These are phyloP conservation scores for Deuterostichococcus epilithicus DNA, from an alignment of 139 green algal genomes.

Conservation along the genomic window DNA sequence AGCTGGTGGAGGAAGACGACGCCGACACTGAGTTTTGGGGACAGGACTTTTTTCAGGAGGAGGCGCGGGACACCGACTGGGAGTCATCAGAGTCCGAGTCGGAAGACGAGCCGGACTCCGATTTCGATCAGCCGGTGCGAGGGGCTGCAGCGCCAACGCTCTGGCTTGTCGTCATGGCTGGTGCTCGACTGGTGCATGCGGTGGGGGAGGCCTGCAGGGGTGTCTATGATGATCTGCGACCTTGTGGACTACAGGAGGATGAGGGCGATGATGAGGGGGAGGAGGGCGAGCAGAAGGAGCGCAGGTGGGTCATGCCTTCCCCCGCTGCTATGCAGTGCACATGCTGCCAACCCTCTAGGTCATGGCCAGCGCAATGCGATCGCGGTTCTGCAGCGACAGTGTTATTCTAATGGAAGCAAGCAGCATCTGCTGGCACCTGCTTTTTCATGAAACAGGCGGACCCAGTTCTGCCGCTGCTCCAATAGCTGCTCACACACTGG, in stretches of 20 bases:
- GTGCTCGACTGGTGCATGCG: no score
- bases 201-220: neutral
- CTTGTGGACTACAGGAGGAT: slow-evolving; percentile 29
- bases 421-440: no score
- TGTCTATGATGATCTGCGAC: neutral
- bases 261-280: slow-evolving; percentile 31
- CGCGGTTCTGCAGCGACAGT: no score
- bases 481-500: no score
- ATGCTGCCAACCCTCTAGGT: no score
- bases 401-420: no score
- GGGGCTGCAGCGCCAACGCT: neutral
- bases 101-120: slow-evolving; percentile 68
- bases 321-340: neutral
- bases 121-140: slow-evolving; percentile 71
- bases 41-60: slow-evolving; percentile 75
- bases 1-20: slow-evolving; percentile 22
- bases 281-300: slow-evolving; percentile 14
- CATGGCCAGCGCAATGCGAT: no score
- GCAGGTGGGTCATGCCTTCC: neutral
- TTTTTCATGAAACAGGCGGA: no score
- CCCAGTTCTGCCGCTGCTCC: no score
- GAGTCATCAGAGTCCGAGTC: slow-evolving; percentile 61
- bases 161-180: slow-evolving; percentile 1
- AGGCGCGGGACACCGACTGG: slow-evolving; percentile 57
- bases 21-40: slow-evolving; percentile 87